Percentiles rank a stretch among this genome's conserved stretches.
phyloP scores from a whole-genome alignment of 2,329 filamentous ascomycete genomes.

The Fusarium pseudonygamai region DNA sequence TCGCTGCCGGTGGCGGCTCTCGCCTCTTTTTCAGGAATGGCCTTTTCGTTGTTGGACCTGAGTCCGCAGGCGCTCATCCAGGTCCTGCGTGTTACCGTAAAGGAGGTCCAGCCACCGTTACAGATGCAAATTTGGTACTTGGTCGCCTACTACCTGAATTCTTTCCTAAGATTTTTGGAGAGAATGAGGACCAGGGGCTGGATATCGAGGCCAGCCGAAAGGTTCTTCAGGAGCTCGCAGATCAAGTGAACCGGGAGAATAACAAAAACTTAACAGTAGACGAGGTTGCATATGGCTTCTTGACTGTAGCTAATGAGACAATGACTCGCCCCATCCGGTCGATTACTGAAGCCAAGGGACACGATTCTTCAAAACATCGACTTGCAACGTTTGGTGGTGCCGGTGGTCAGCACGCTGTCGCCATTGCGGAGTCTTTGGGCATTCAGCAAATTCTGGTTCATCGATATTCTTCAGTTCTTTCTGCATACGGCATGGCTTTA shows the following conservation, averaged over 20 bases:
- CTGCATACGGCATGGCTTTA: conserved; percentile 91
- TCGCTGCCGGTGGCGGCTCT: conserved; percentile 88
- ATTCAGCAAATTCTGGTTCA: conserved; percentile 88
- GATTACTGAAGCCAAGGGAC: conserved; percentile 90
- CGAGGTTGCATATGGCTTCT: conserved; percentile 88
- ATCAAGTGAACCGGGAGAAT: conserved; percentile 80
- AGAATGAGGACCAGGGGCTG: conserved; percentile 83
- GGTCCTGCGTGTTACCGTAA: conserved; percentile 93
- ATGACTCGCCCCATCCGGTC: conserved; percentile 93
- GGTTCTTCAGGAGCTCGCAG: conserved; percentile 78
- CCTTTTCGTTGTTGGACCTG: conserved; percentile 88
- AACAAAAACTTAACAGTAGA: conserved; percentile 78
- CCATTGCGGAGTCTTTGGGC: conserved; percentile 84
- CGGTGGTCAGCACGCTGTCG: conserved; percentile 91
- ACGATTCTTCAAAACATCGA: conserved; percentile 90
- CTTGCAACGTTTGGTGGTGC: conserved; percentile 93
- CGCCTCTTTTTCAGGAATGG: conserved; percentile 89
- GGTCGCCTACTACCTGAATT: conserved; percentile 88
- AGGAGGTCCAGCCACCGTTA: conserved; percentile 89
- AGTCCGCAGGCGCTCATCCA: conserved; percentile 88
- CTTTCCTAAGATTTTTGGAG: conserved; percentile 95
- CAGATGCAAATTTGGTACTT: conserved; percentile 88
- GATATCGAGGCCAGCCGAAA: conserved; percentile 79
- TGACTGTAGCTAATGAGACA: conserved; percentile 89
- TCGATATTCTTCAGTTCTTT: conserved; percentile 87